These are phyloP conservation scores for Eucommia ulmoides DNA, from an alignment of 257 asterid species.

Conservation along the genomic window DNA sequence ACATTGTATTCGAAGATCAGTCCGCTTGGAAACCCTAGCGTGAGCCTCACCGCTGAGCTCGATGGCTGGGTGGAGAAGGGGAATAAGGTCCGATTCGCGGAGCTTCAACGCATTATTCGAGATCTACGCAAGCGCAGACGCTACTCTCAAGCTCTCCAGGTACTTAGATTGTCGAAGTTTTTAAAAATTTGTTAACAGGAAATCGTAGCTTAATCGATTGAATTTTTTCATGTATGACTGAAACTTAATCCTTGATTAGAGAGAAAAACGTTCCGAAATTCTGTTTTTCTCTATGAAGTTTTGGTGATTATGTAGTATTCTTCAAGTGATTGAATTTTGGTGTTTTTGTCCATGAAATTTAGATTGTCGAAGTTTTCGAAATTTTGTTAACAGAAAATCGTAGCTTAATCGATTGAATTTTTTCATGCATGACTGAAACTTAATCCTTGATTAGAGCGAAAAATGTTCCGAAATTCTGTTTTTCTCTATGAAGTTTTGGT, in stretches of 20 bases:
- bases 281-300: neutral
- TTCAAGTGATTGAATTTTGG: neutral
- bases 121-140: constrained; percentile 83
- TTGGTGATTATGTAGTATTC: neutral
- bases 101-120: constrained; percentile 57
- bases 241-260: no score
- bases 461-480: neutral
- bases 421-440: neutral
- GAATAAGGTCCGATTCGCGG: constrained; percentile 49
- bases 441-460: no score
- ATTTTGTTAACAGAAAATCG: no score
- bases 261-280: no score
- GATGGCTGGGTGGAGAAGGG: constrained; percentile 57
- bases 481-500: neutral
- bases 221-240: neutral
- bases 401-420: neutral
- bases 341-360: neutral
- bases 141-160: constrained; percentile 72
- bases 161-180: no score
- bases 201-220: neutral
- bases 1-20: constrained; percentile 60
- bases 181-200: no score
- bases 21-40: constrained; percentile 64
- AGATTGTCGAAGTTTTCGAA: no score
- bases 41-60: constrained; percentile 43